Evolutionary conservation across 768 basidiomycete genomes (phyloP).

Genomic region (Phaffia australis): DNA sequence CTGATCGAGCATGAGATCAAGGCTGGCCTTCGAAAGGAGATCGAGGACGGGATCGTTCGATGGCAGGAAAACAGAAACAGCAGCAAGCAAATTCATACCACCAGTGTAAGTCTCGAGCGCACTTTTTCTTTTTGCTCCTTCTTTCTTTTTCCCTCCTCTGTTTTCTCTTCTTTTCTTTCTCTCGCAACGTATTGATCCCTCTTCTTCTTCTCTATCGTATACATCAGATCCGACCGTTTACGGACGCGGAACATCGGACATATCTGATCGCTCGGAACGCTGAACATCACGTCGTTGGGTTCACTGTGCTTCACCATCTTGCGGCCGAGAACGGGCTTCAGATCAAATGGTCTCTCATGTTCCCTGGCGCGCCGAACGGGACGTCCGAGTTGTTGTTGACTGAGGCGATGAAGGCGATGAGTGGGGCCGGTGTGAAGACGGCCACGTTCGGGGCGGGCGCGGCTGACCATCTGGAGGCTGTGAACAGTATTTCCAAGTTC

Average conservation of each 20-base stretch:
- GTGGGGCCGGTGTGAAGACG: slow-evolving; percentile 38
- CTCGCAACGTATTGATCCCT: slow-evolving; percentile 51
- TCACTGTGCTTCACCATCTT: slow-evolving; percentile 48
- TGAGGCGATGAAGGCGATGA: slow-evolving; percentile 42
- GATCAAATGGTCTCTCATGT: slow-evolving; percentile 51
- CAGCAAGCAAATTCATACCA: slow-evolving; percentile 46
- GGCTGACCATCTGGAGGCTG: no score
- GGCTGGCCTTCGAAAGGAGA: slow-evolving; percentile 42
- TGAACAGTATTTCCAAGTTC: no score
- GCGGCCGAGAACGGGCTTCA: slow-evolving; percentile 43
- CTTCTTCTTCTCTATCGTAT: slow-evolving; percentile 46
- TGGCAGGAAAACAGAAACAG: slow-evolving; percentile 52
- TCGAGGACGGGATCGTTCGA: slow-evolving; percentile 48
- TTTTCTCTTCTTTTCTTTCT: no score
- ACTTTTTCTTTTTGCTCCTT: slow-evolving; percentile 50
- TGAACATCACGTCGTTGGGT: slow-evolving; percentile 40
- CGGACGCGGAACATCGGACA: slow-evolving; percentile 2
- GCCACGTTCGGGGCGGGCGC: slow-evolving; percentile 44
- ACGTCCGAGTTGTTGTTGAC: slow-evolving; percentile 49
- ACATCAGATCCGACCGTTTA: slow-evolving; percentile 33
- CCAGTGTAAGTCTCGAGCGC: slow-evolving; percentile 37
- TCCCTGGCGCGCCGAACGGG: slow-evolving; percentile 48
- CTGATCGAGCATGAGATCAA: slow-evolving; percentile 43
- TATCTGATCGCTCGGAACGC: background rate
- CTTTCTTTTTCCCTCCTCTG: no score